phyloP scores from a whole-genome alignment of 805 yeast genomes.

The Nakazawaea holstii region DNA sequence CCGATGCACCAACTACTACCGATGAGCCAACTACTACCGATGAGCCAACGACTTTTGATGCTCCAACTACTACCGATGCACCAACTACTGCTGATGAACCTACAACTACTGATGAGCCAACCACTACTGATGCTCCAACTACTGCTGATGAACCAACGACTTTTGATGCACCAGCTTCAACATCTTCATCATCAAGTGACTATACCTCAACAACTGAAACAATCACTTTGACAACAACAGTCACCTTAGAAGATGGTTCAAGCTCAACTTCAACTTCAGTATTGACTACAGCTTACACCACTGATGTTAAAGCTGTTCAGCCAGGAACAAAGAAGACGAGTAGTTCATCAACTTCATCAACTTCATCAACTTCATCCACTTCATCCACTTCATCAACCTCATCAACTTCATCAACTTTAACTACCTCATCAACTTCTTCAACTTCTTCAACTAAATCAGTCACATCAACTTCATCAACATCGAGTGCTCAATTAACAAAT shows the following conservation, averaged over 20 bases:
- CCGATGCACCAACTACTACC: too few relatives aligned
- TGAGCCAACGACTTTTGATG: slow-evolving; percentile 8
- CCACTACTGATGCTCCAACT: slow-evolving; percentile 11
- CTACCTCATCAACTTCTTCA: slow-evolving; percentile 19
- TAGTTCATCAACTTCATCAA: slow-evolving; percentile 7
- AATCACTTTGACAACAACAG: slow-evolving; percentile 12
- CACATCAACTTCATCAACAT: slow-evolving; percentile 14
- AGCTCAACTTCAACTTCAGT: slow-evolving; percentile 36
- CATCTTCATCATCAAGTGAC: slow-evolving; percentile 13
- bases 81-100: slow-evolving; percentile 9
- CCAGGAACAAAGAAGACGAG: slow-evolving; percentile 14
- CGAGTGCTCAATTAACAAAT: slow-evolving; percentile 20
- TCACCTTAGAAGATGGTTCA: slow-evolving; percentile 10
- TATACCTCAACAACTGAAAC: slow-evolving; percentile 13
- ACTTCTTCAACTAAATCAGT: slow-evolving; percentile 14
- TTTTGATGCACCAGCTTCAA: slow-evolving; percentile 11
- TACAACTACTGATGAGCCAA: too few relatives aligned
- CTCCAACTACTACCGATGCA: slow-evolving; percentile 12
- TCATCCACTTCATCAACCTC: slow-evolving; percentile 18
- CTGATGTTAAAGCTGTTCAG: not conserved
- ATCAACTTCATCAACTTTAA: slow-evolving; percentile 18
- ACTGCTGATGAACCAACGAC: slow-evolving; percentile 11
- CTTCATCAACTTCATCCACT: slow-evolving; percentile 2
- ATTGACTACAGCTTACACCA: slow-evolving; percentile 32
- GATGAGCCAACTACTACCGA: slow-evolving; percentile 12